Percentiles rank a stretch among this genome's conserved stretches.
These are phyloP conservation scores for Pseudotsuga menziesii DNA, from an alignment of 75 land plant genomes.

Conservation along the genomic window DNA sequence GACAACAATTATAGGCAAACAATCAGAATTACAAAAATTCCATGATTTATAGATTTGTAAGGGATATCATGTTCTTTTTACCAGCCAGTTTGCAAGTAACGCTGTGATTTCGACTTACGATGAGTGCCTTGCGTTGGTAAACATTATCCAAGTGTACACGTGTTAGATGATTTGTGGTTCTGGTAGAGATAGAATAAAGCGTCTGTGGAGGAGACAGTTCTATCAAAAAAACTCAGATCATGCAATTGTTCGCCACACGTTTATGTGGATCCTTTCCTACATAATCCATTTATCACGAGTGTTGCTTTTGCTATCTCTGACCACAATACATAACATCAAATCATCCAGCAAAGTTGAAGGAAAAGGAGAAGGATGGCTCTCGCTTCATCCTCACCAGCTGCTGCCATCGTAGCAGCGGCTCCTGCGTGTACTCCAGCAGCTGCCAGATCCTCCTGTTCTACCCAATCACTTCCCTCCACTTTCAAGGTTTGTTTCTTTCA, in stretches of 20 bases:
- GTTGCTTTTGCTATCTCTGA: no score
- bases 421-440: not conserved
- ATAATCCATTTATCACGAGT: not conserved
- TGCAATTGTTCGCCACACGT: not conserved
- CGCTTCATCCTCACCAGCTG: slow-evolving; percentile 4
- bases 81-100: not conserved
- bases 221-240: not conserved
- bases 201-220: slow-evolving; percentile 3
- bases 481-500: slow-evolving; percentile 7
- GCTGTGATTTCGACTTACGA: not conserved
- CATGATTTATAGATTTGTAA: no score
- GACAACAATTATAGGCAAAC: no score
- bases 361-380: not conserved
- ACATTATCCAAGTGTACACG: not conserved
- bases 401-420: not conserved
- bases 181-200: not conserved
- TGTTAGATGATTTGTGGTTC: not conserved
- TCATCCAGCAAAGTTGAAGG: not conserved
- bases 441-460: not conserved
- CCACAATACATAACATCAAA: no score
- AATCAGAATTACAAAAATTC: no score
- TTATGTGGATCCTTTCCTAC: not conserved
- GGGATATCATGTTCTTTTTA: no score
- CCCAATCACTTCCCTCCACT: not conserved
- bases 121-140: not conserved